phyloP scores from a whole-genome alignment of 148 eudicot genomes.

The Amaranthus hypochondriacus region DNA sequence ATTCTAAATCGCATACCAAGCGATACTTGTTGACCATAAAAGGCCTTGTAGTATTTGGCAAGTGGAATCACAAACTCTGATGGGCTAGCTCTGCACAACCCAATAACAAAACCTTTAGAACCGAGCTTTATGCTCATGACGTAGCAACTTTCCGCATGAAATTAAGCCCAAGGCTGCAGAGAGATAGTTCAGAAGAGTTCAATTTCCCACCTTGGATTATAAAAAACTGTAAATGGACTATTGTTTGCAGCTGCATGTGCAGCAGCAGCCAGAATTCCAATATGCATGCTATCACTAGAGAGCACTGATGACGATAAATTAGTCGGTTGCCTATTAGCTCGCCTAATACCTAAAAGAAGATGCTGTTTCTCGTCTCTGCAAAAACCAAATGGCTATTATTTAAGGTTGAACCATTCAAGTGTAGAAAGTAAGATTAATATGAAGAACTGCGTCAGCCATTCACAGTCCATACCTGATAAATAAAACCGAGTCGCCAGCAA shows the following conservation, averaged over 20 bases:
- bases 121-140: not conserved
- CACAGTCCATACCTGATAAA: constrained; percentile 65
- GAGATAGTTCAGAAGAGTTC: not conserved
- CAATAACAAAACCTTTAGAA: constrained; percentile 12
- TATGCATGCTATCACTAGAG: constrained; percentile 98
- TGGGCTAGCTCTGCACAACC: constrained; percentile 74
- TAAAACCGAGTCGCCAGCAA: constrained; percentile 92
- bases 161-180: not conserved
- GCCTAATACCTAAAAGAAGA: constrained; percentile 88
- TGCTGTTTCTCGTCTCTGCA: constrained; percentile 89
- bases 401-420: not conserved
- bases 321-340: constrained; percentile 86
- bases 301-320: constrained; percentile 84
- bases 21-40: constrained; percentile 78
- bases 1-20: constrained; percentile 95
- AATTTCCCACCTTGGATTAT: constrained; percentile 65
- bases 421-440: not conserved
- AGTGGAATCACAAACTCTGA: constrained; percentile 92
- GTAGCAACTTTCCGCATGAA: not conserved
- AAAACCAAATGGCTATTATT: constrained; percentile 12
- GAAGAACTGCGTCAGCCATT: not conserved
- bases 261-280: constrained; percentile 94
- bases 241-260: constrained; percentile 97
- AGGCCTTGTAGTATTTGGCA: constrained; percentile 90
- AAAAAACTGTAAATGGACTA: constrained; percentile 94